A percentile compares a stretch with the other conserved stretches of the same genome.
These are phyloP conservation scores for Talaromyces thailandensis DNA, from an alignment of 495 filamentous ascomycete genomes.

Conservation along the genomic window DNA sequence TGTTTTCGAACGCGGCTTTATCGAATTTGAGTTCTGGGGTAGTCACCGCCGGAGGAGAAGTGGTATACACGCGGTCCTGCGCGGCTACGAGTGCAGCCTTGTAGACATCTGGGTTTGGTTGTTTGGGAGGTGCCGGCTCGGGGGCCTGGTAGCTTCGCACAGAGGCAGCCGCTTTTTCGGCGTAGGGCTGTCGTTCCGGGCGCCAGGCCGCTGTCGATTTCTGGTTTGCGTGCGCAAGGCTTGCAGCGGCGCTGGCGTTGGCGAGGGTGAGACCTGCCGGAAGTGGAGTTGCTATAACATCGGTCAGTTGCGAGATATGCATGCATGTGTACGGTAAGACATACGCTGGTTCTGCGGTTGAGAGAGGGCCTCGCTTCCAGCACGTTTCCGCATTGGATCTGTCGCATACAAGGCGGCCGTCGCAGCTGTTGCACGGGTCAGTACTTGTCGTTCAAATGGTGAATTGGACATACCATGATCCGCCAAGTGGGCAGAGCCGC, in stretches of 20 bases:
- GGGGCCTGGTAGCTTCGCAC: conserved; percentile 59
- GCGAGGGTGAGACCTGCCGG: conserved; percentile 50
- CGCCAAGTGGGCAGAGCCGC: conserved; percentile 22
- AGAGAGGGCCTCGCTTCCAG: conserved; percentile 39
- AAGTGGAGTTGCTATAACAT: neutral
- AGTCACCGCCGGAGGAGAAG: conserved; percentile 22
- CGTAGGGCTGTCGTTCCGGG: conserved; percentile 48
- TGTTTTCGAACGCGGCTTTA: neutral
- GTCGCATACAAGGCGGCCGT: conserved; percentile 45
- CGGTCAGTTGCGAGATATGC: neutral
- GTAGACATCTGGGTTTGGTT: conserved; percentile 50
- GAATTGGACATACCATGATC: conserved; percentile 31
- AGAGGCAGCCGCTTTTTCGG: conserved; percentile 57
- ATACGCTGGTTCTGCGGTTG: conserved; percentile 11
- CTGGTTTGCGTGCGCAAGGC: conserved; percentile 60
- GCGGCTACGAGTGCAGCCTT: conserved; percentile 67
- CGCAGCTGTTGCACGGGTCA: conserved; percentile 26
- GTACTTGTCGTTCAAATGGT: neutral
- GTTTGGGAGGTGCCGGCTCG: conserved; percentile 42
- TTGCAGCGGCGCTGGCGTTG: conserved; percentile 65
- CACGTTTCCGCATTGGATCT: conserved; percentile 30
- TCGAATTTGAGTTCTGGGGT: conserved; percentile 18
- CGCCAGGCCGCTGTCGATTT: conserved; percentile 53
- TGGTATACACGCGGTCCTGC: conserved; percentile 41
- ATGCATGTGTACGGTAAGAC: neutral